These are phyloP conservation scores for Whalleya microplaca DNA, from an alignment of 2,329 filamentous ascomycete species.

Conservation along the genomic window DNA sequence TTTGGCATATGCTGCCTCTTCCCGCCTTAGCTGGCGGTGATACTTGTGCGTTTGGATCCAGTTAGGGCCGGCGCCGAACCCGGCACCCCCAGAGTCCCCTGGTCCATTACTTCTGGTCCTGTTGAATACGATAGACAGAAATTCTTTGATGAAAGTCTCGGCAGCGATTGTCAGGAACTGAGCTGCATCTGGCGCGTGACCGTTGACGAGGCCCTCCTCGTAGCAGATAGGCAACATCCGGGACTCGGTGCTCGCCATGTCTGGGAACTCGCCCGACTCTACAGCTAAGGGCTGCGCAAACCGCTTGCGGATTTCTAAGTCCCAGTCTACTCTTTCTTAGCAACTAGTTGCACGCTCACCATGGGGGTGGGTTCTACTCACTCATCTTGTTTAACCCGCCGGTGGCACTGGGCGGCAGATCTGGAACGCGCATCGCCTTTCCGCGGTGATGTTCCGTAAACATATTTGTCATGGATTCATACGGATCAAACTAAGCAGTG, in stretches of 20 bases:
- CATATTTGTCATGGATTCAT: constrained; percentile 55
- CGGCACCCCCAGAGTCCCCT: constrained; percentile 62
- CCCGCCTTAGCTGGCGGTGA: constrained; percentile 71
- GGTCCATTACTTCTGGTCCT: constrained; percentile 68
- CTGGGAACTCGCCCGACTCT: constrained; percentile 72
- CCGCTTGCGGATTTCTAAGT: constrained; percentile 69
- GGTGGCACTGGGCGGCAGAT: constrained; percentile 70
- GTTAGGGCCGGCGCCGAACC: constrained; percentile 66
- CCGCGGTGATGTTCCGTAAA: constrained; percentile 56
- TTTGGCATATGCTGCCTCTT: constrained; percentile 73
- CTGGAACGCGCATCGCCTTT: constrained; percentile 52
- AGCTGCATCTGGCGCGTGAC: constrained; percentile 63
- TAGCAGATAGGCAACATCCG: constrained; percentile 72
- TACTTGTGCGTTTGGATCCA: constrained; percentile 84
- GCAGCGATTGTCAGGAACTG: constrained; percentile 68
- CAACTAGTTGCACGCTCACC: constrained; percentile 13
- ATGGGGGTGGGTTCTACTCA: constrained; percentile 48
- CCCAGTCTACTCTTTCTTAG: constrained; percentile 54
- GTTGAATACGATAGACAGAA: constrained; percentile 65
- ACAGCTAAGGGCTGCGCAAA: constrained; percentile 66
- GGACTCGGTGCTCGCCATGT: constrained; percentile 63
- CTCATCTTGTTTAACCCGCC: constrained; percentile 81
- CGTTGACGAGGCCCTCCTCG: constrained; percentile 63
- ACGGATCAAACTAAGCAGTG: constrained; percentile 53
- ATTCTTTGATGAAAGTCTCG: constrained; percentile 69